These are phyloP conservation scores for Lindgomyces ingoldianus DNA, from an alignment of 495 filamentous ascomycete species.

Conservation along the genomic window DNA sequence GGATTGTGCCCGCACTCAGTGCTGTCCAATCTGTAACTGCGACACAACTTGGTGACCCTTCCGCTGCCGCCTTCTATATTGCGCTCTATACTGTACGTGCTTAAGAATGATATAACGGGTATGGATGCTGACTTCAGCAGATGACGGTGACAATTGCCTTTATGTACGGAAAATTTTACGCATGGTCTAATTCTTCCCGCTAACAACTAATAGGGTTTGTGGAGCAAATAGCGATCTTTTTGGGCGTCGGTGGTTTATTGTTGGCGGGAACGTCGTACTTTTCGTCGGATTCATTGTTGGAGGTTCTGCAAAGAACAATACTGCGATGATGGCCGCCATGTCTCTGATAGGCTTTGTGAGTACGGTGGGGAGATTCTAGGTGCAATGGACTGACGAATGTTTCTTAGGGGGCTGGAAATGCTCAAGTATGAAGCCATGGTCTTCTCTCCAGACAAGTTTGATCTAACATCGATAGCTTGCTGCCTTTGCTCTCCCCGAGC, in stretches of 20 bases:
- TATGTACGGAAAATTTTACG: constrained; percentile 13
- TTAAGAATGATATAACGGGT: too few species aligned
- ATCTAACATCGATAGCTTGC: constrained; percentile 22
- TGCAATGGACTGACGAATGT: background rate
- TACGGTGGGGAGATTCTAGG: too few species aligned
- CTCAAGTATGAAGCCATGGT: constrained; percentile 15
- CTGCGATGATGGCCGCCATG: constrained; percentile 19
- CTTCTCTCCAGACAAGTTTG: background rate
- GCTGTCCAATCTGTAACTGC: constrained; percentile 36
- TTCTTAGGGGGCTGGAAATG: constrained; percentile 20
- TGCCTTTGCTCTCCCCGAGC: constrained; percentile 45
- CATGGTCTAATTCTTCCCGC: background rate
- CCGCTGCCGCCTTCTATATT: constrained; percentile 34
- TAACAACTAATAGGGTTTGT: constrained; percentile 20
- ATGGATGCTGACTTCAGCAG: constrained; percentile 2
- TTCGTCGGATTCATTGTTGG: constrained; percentile 29
- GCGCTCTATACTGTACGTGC: constrained; percentile 37
- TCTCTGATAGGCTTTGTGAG: constrained; percentile 30
- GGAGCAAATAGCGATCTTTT: constrained; percentile 41
- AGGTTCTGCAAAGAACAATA: constrained; percentile 22
- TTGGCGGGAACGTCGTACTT: constrained; percentile 35
- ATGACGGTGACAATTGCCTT: constrained; percentile 41
- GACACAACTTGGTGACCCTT: constrained; percentile 39
- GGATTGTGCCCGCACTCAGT: constrained; percentile 41
- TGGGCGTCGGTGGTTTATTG: constrained; percentile 37